Conservation (phyloP, 2,329 filamentous ascomycete genomes). For the Penicillium sp. region DNA sequence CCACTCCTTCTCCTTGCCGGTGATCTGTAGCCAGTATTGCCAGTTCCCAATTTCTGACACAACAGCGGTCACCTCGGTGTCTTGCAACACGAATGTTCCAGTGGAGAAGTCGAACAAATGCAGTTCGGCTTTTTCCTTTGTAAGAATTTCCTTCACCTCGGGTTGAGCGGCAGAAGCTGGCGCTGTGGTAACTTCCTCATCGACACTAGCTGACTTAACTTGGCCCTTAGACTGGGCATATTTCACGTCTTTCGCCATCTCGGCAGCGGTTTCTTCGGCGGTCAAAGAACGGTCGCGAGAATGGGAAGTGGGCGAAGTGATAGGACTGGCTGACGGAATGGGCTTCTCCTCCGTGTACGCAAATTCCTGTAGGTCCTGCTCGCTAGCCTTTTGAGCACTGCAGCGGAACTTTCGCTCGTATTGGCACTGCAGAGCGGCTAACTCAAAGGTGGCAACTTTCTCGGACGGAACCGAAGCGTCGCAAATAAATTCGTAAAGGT, state of each 20-base stretch:
- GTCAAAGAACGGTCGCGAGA: conserved; percentile 35
- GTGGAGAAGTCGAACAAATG: conserved; percentile 91
- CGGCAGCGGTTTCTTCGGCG: conserved; percentile 42
- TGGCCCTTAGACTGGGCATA: conserved; percentile 43
- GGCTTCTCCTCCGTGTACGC: conserved; percentile 67
- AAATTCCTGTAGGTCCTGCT: conserved; percentile 78
- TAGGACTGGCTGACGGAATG: conserved; percentile 61
- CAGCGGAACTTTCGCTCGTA: conserved; percentile 95
- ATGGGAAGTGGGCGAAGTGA: conserved; percentile 49
- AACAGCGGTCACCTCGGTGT: conserved; percentile 70
- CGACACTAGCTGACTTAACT: conserved; percentile 35
- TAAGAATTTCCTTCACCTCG: conserved; percentile 69
- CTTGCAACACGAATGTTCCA: conserved; percentile 80
- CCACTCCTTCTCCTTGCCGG: conserved; percentile 75
- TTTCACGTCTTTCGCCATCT: conserved; percentile 48
- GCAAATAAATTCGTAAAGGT: conserved; percentile 98
- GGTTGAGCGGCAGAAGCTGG: conserved; percentile 64
- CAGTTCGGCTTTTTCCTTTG: conserved; percentile 76
- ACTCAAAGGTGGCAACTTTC: conserved; percentile 77
- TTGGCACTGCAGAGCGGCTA: conserved; percentile 86
- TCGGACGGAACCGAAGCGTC: conserved; percentile 69
- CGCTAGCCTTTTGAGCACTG: conserved; percentile 75
- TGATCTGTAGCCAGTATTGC: conserved; percentile 94
- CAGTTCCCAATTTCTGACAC: conserved; percentile 87
- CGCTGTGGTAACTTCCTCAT: conserved; percentile 56